Percentiles rank a stretch among this genome's conserved stretches.
These are phyloP conservation scores for Fusarium hostae DNA, from an alignment of 2,329 filamentous ascomycete genomes.

Conservation along the genomic window DNA sequence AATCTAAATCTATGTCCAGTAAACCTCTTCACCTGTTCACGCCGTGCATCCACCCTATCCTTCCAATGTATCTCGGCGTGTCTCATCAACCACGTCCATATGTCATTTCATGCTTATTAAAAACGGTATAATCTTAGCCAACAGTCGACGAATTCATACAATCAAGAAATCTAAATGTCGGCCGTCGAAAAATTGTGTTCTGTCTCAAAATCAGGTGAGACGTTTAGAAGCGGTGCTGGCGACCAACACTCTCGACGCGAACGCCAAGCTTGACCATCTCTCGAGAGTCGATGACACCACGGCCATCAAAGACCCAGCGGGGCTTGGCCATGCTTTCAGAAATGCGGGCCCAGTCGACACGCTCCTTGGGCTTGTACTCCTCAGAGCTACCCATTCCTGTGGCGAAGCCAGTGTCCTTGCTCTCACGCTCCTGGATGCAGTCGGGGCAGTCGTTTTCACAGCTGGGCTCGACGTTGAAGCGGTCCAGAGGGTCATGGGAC, in stretches of 20 bases:
- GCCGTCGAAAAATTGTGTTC: slow-evolving; percentile 25
- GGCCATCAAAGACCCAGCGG: slow-evolving; percentile 68
- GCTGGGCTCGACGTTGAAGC: slow-evolving; percentile 57
- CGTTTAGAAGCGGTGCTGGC: slow-evolving; percentile 55
- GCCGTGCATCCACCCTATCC: slow-evolving; percentile 28
- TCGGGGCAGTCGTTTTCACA: slow-evolving; percentile 62
- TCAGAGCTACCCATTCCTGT: slow-evolving; percentile 57
- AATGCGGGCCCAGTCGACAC: slow-evolving; percentile 63
- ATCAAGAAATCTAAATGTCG: slow-evolving; percentile 41
- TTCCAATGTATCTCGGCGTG: slow-evolving; percentile 34
- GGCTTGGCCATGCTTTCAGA: slow-evolving; percentile 62
- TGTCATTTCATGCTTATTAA: slow-evolving; percentile 49
- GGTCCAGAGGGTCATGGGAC: slow-evolving; percentile 57
- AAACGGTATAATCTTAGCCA: slow-evolving; percentile 46
- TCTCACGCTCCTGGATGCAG: slow-evolving; percentile 56
- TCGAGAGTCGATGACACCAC: slow-evolving; percentile 61
- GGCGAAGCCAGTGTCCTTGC: slow-evolving; percentile 52
- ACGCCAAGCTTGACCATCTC: slow-evolving; percentile 63
- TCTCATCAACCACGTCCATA: slow-evolving; percentile 44
- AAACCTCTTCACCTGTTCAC: slow-evolving; percentile 32
- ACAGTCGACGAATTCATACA: slow-evolving; percentile 44
- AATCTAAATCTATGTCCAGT: slow-evolving; percentile 46
- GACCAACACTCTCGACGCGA: slow-evolving; percentile 63
- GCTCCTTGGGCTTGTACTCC: slow-evolving; percentile 60
- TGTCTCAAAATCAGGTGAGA: slow-evolving; percentile 10